Percentiles rank a stretch among this genome's conserved stretches.
Conservation (phyloP, 257 asterid species). For the Penstemon barbatus region DNA sequence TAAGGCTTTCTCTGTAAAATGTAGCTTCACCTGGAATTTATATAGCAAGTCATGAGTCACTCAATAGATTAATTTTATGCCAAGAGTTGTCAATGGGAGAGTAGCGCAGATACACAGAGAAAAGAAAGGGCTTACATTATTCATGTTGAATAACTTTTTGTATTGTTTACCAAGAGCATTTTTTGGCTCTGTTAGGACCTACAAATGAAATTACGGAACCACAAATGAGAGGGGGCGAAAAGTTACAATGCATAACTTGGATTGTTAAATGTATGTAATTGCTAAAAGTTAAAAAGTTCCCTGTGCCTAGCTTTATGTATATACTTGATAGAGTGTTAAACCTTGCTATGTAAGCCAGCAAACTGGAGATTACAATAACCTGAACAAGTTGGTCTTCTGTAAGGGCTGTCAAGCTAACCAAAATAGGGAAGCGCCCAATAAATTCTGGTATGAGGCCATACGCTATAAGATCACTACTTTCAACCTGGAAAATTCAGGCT, state of each 20-base stretch:
- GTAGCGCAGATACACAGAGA: conserved; percentile 3
- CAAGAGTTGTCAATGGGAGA: conserved; percentile 18
- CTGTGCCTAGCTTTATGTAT: not conserved
- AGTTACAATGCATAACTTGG: conserved; percentile 13
- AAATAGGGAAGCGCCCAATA: conserved; percentile 92
- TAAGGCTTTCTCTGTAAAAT: conserved; percentile 72
- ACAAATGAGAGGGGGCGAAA: conserved; percentile 13
- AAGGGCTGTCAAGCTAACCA: conserved; percentile 85
- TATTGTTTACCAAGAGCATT: conserved; percentile 94
- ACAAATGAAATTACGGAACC: conserved; percentile 28
- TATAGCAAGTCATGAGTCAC: conserved; percentile 5
- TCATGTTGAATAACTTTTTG: conserved; percentile 81
- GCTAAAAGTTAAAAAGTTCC: not conserved
- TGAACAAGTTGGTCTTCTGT: conserved; percentile 88
- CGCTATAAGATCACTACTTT: conserved; percentile 89
- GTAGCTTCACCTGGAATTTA: conserved; percentile 72
- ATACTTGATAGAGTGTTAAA: not conserved
- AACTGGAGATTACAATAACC: conserved; percentile 43
- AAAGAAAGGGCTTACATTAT: conserved; percentile 55
- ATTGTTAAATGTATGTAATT: not conserved
- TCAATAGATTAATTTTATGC: conserved; percentile 6
- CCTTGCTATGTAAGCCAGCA: not conserved
- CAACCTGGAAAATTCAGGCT: conserved; percentile 64
- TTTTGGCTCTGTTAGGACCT: conserved; percentile 84
- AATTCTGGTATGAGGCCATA: conserved; percentile 94